Percentiles rank a stretch among this genome's conserved stretches.
These are phyloP conservation scores for Xylaria arbuscula DNA, from an alignment of 2,329 filamentous ascomycete species.

Conservation along the genomic window DNA sequence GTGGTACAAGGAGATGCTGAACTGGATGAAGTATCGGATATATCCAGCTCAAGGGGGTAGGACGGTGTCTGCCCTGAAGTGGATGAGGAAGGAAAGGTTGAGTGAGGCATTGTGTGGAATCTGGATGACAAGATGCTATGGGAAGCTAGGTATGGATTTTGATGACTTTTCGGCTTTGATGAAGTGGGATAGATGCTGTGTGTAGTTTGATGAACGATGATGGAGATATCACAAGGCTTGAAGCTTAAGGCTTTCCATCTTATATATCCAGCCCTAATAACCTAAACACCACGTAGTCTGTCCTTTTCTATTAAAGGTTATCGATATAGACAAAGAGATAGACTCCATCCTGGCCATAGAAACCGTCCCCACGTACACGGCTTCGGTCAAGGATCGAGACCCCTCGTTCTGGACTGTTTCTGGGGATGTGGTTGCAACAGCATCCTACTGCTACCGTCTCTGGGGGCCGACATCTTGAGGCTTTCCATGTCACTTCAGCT, in stretches of 20 bases:
- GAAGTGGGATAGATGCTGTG: background rate
- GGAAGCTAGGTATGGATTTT: background rate
- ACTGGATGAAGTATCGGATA: background rate
- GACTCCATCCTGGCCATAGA: background rate
- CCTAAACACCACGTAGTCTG: background rate
- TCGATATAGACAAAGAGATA: slow-evolving; percentile 10
- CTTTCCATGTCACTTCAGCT: slow-evolving; percentile 14
- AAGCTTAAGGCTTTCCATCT: background rate
- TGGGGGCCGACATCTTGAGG: slow-evolving; percentile 16
- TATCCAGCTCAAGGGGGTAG: slow-evolving; percentile 21
- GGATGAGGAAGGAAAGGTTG: slow-evolving; percentile 8
- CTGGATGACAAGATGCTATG: background rate
- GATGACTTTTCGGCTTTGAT: background rate
- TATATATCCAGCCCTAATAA: slow-evolving; percentile 1
- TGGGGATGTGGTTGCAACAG: background rate
- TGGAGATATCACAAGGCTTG: background rate
- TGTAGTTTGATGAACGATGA: background rate
- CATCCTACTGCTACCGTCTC: slow-evolving; percentile 21
- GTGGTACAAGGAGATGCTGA: background rate
- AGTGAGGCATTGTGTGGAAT: slow-evolving; percentile 21
- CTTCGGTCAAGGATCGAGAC: background rate
- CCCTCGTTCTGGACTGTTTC: background rate
- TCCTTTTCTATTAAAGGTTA: background rate
- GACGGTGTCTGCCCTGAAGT: background rate
- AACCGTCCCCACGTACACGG: background rate